These are phyloP conservation scores for Trypanosoma grayi DNA, from an alignment of 208 protist genomes.

Conservation along the genomic window DNA sequence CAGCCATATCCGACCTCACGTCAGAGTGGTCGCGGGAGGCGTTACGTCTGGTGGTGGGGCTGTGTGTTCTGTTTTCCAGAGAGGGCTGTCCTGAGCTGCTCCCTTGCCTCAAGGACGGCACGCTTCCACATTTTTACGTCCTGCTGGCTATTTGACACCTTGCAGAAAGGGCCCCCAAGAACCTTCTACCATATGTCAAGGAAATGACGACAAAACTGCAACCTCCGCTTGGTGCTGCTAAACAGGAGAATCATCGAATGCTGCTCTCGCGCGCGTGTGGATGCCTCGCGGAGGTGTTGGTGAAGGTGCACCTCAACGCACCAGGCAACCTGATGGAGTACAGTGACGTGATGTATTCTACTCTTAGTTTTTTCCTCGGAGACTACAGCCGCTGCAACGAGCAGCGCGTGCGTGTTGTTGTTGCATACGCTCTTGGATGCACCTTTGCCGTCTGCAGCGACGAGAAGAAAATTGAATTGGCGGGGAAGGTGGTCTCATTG, in stretches of 20 bases:
- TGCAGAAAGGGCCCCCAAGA: slow-evolving; percentile 17
- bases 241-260: slow-evolving; percentile 29
- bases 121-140: slow-evolving; percentile 35
- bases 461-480: too few relatives aligned
- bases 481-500: too few relatives aligned
- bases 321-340: too few relatives aligned
- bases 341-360: too few relatives aligned
- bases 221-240: slow-evolving; percentile 19
- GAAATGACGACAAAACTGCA: too few relatives aligned
- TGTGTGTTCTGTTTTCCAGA: slow-evolving; percentile 16
- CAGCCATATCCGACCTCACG: slow-evolving; percentile 12
- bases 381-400: too few relatives aligned
- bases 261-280: slow-evolving; percentile 25
- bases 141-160: slow-evolving; percentile 14
- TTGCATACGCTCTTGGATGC: too few relatives aligned
- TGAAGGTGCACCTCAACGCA: neutral
- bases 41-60: slow-evolving; percentile 23
- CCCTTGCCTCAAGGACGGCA: neutral
- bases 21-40: slow-evolving; percentile 22
- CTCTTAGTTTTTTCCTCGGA: too few relatives aligned
- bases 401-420: too few relatives aligned
- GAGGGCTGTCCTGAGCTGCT: slow-evolving; percentile 9
- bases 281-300: slow-evolving; percentile 24
- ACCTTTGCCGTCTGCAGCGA: too few relatives aligned
- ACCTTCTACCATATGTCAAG: slow-evolving; percentile 25